Base-by-base conservation (phyloP, 371 early-diverging fungal species). In the Apophysomyces elegans region DNA sequence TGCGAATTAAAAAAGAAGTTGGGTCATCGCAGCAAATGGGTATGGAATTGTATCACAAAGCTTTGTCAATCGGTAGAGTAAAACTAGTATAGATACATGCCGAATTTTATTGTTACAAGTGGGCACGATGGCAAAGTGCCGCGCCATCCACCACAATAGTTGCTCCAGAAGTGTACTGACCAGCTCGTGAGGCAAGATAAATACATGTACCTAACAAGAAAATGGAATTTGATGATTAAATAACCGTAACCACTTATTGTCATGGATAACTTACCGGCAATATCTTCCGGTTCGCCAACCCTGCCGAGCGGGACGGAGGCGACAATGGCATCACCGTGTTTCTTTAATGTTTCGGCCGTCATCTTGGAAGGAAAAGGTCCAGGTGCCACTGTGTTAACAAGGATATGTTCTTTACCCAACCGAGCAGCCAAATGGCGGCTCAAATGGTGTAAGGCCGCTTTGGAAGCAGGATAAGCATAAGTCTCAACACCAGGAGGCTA, bases 371-470 rank as follows among this genome's bases (percentile, higher is more conserved):
- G 88, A 76, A 95, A 97, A 5, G 93, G 84, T 0, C 97, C 96
- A 0, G 97, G 96, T 0, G 96, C 96, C 64, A 96, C 86, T 7
- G 94, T 93, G 67, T 96, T 97, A 35, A 93, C 93, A 14, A 91
- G 85, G 62, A 97, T 91, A 62, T 85, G 67, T 26, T 86, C 81
- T 62, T 61, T 59, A 21, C 87, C 91, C 46, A 94, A 68, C 43
- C 88, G 87, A 11, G 78, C 80, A 3, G 92, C 91, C 69, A 93
- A 75, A 46, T 89, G 88, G 18, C 86, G 77, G 1, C 89, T 88
- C 71, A 94, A 66, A 56, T 92, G 93, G 68, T 93, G 93, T 35
- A 93, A 74, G 2, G 92, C 93, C 1, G 94, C 93, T 71, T 94
- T 93, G 56, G 90, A 89, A 12, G 89, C 84, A 37, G 89, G 84